Evolutionary conservation across 1,284 basidiomycete species (phyloP), one percentile per base, ranked within the genome.

Genomic region (Cryptococcus amylolentus): DNA sequence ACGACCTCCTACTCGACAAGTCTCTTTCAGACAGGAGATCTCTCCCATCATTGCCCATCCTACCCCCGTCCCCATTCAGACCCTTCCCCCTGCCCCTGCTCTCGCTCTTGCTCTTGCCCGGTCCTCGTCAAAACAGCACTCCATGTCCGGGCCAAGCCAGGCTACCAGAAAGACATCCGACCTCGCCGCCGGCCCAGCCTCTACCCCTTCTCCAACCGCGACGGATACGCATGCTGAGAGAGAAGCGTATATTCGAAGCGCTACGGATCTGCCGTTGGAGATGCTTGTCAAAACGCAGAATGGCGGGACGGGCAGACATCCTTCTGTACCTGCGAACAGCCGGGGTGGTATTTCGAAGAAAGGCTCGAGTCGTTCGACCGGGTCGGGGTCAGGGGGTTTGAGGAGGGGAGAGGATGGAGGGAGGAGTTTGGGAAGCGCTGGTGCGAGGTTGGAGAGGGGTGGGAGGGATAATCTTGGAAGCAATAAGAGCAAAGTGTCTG

Each of bases 171-270:
- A 35, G 31, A 35, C 31, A 8, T 6, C 31, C 6, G 31, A 35
- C 10, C 10, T 35, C 7, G 31, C 31, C 10, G 31, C 31, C 10
- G 31, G 31, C 10, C 6, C 31, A 10, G 31, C 7, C 10, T 10
- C 7, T 1, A 35, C 31, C 7, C 60, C 60, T 4, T 51, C 49
- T 5, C 62, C 62, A n/a, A 42, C 58, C 16, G 50, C 46, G 2
- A 55, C 54, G 8, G 55, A 55, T 3, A 56, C 52, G 16, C 63
- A 61, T 37, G 61, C 66, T 0, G 51, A 64, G 48, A 59, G 68
- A 41, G 72, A 74, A 44, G 68, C 69, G 1, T 74, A 72, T 49
- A 56, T 74, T 43, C 43, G 58, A 23, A 68, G 67, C 0, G 71
- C 69, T 0, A 57, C 69, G 0, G 44, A 62, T n/a, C 50, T 72